Conservation (phyloP, 768 basidiomycete species). For the Calocera viscosa region DNA sequence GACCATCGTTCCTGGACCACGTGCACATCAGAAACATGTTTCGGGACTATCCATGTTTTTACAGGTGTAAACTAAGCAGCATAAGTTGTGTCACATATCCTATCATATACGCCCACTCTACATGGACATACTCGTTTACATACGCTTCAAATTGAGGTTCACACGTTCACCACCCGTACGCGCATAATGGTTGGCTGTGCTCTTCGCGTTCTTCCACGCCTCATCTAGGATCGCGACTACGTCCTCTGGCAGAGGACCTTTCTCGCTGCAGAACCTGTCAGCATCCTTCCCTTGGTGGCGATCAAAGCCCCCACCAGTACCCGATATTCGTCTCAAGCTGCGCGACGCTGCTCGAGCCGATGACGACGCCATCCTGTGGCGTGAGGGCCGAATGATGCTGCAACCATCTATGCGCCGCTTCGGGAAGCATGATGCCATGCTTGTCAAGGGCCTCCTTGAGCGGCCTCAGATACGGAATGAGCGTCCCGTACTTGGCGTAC, state of each 20-base stretch:
- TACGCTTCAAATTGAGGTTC: too few species aligned
- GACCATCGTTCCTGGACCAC: too few species aligned
- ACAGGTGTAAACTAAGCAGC: too few species aligned
- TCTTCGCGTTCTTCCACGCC: constrained; percentile 32
- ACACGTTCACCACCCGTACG: too few species aligned
- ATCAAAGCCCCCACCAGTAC: background rate
- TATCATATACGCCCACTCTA: too few species aligned
- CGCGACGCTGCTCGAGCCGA: constrained; percentile 36
- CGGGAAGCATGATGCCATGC: constrained; percentile 37
- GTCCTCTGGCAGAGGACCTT: constrained; percentile 43
- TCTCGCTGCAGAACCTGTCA: constrained; percentile 26
- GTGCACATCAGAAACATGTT: too few species aligned
- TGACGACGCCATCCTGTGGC: constrained; percentile 35
- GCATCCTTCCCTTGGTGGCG: background rate
- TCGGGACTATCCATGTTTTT: too few species aligned
- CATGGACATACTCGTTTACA: too few species aligned
- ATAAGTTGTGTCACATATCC: too few species aligned
- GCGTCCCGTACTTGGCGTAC: background rate
- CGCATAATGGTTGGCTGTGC: constrained; percentile 19
- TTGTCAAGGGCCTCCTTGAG: constrained; percentile 27
- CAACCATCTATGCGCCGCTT: constrained; percentile 49
- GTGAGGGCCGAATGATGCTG: constrained; percentile 43
- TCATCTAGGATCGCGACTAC: constrained; percentile 42
- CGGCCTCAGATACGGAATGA: background rate
- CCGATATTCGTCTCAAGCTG: constrained; percentile 35